Evolutionary conservation across 2,329 filamentous ascomycete species (phyloP), one percentile per base, ranked within the genome.

Genomic region (Hymenoscyphus infarciens): DNA sequence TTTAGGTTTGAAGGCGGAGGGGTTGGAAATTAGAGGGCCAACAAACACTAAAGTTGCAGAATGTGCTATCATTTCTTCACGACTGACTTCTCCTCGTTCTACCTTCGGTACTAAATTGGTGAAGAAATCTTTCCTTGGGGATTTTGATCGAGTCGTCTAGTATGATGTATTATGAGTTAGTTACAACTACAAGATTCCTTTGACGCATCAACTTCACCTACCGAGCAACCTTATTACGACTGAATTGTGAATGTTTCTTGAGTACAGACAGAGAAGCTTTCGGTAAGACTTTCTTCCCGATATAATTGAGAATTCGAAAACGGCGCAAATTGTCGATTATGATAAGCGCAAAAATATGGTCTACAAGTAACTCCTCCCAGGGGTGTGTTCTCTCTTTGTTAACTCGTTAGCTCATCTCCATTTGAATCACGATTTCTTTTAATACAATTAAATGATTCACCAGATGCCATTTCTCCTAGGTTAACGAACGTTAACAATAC

Each of bases 11-110:
- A 27, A 27, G 25, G 25, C 25, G 7, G 16, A 45, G 39, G 4
- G 16, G n/a, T 6, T n/a, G 39, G n/a, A 45, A 45, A 45, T 45
- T 16, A 45, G 6, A 45, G 7, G 15, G 15, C 7, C 2, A 16
- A 49, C 42, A 10, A 22, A 49, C 42, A 49, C 42, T 49, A 49
- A 6, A 3, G 42, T 69, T 22, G 72, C 71, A 42, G 69, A 70
- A 64, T 76, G 75, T 29, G 73, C 69, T 60, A 74, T 38, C 15
- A 63, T 45, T 42, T 63, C 49, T 11, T 56, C 29, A 25, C 22
- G 33, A 11, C 49, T 56, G 2, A 57, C 19, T 22, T 49, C 42
- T 16, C 13, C 35, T 7, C 0, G n/a, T 10, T 60, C 57, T 31
- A 33, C 16, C 15, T 31, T 54, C 16, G 29, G 7, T 3, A 54